Evolutionary conservation across 106 monocot species (phyloP), one percentile per base, ranked within the genome.

Genomic region (Vanilla planifolia): DNA sequence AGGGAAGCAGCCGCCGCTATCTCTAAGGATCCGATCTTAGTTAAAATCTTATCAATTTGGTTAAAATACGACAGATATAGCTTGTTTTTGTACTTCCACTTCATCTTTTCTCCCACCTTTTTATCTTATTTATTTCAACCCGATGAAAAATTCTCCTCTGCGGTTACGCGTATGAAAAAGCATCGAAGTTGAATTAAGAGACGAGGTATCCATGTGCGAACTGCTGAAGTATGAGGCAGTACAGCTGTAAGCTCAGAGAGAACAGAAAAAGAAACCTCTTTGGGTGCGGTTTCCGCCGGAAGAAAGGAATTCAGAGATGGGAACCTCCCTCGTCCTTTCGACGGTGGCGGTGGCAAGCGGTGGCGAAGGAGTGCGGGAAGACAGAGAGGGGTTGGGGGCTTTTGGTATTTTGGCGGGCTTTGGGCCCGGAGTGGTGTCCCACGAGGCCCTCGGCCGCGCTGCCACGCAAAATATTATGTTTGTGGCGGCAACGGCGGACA

Each of bases 371-470:
- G 45, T 0, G 33, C 62, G 34, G 71, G 37, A 42, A 64, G 65
- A 51, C 60, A 3, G 50, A 34, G 61, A 21, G 60, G 48, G 62
- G 36, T 59, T 70, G 48, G 63, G 70, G 17, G 39, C 19, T 28
- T 39, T 48, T 0, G 65, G 69, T 29, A 62, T 61, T 56, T 52
- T 55, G 47, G 47, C 28, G 8, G 64, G 64, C 21, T 51, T 51
- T 34, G 48, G 69, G 61, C 43, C 62, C 30, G 77, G 78, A 42
- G 67, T 78, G 19, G 68, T 73, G 55, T 81, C 81, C 81, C 81
- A 81, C 25, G 82, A 77, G 28, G 82, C 77, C 40, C 73, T 45
- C 10, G 63, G 73, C 55, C 36, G 39, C 45, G 62, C 24, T 19
- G 30, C 10, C n/a, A 55, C 16, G 58, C 15, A 57, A 40, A 60